Evolutionary conservation across 192 early-diverging fungal species (phyloP), one percentile per base, ranked within the genome.

Genomic region (Coemansia sp.): DNA sequence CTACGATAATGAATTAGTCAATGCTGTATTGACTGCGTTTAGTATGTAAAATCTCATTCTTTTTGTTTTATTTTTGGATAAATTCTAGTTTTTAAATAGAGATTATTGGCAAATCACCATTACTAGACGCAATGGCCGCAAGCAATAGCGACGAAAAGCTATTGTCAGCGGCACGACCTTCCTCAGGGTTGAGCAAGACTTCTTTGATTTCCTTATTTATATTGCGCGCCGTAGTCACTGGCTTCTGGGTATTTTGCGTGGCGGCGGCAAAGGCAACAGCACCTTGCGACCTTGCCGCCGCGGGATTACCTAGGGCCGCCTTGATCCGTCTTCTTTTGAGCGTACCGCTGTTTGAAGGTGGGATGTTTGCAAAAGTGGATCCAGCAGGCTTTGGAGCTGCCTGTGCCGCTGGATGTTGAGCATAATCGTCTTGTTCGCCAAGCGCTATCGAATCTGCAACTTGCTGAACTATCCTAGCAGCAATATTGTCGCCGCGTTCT

Each of bases 1-100:
- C 44, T 86, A 84, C 51, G 78, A 86, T 36, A 86, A 86, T 64
- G 69, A 90, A 53, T 64, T 91, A 27, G 20, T 83, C 48, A 53
- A 48, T 19, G 68, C 75, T 0, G 73, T 77, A 0, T 42, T 44
- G 61, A 17, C 19, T 10, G 40, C 61, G 6, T 56, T 62, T 22
- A 27, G 24, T 27, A 0, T 27, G 24, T 27, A 27, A 27, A 27
- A 27, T 27, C 24, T 2, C 24, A 27, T 27, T 27, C 24, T 0
- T 27, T 27, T 27, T 27, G 1, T 24, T 27, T 27, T 2, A 0
- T 27, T 27, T 27, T 27, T 27, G 24, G 24, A 27, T 27, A 27
- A 27, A n/a, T 36, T 38, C 6, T 20, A 17, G 2, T 2, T 27
- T 38, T 41, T 64, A 78, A 38, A 72, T 56, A 17, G 60, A 65